Percentiles rank a stretch among this genome's conserved stretches.
Conservation (phyloP, 345 rosid species). For the Corymbia maculata region DNA sequence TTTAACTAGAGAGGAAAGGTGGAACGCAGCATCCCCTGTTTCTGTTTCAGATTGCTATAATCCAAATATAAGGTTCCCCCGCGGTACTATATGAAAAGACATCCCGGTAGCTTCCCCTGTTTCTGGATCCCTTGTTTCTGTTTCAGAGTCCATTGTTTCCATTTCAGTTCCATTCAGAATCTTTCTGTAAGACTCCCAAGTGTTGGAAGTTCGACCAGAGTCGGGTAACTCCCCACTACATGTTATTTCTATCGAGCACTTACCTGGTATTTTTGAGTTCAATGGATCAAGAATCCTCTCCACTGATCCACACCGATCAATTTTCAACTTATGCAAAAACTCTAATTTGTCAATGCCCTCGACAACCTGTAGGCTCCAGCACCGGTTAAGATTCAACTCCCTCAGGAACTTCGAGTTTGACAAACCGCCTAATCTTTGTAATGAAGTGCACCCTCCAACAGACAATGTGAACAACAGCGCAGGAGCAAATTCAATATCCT, state of each 20-base stretch:
- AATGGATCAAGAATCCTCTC: accelerated
- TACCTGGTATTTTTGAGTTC: not conserved
- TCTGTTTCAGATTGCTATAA: no score
- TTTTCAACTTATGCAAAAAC: accelerated
- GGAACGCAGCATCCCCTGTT: no score
- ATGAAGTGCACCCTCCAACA: accelerated
- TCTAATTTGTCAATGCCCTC: not conserved
- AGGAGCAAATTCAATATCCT: not conserved
- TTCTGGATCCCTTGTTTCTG: no score
- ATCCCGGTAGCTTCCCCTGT: no score
- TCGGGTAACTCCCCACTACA: accelerated
- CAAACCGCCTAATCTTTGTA: not conserved
- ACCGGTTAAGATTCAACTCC: accelerated
- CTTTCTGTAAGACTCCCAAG: not conserved
- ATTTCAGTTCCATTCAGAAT: not conserved
- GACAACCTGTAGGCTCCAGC: not conserved
- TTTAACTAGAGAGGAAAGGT: no score
- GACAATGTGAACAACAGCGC: accelerated
- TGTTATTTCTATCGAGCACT: accelerated
- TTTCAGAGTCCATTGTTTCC: no score
- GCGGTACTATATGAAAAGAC: no score
- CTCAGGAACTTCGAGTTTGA: not conserved
- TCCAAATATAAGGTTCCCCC: no score
- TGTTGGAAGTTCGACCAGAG: accelerated
- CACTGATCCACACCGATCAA: accelerated